These are phyloP conservation scores for Sphagnum contortum DNA, from an alignment of 225 moss, liverwort and hornwort genomes.

Conservation along the genomic window DNA sequence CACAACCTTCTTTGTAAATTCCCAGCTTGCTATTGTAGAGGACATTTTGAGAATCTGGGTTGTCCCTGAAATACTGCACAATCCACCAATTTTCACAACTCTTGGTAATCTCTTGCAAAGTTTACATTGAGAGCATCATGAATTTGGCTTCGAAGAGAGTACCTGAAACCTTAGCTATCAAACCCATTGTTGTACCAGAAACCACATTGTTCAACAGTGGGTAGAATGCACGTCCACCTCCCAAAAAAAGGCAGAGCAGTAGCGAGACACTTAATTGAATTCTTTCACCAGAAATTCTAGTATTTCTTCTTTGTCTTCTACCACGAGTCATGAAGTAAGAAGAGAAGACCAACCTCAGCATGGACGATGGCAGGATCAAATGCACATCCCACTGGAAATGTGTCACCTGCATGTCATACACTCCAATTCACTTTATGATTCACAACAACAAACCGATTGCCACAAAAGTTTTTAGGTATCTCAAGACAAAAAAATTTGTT, in stretches of 20 bases:
- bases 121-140: too few relatives aligned
- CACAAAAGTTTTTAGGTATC: neutral
- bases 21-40: constrained; percentile 34
- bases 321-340: too few relatives aligned
- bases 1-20: constrained; percentile 50
- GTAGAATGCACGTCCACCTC: too few relatives aligned
- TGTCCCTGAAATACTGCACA: constrained; percentile 44
- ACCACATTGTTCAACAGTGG: too few relatives aligned
- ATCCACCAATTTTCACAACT: neutral
- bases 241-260: too few relatives aligned
- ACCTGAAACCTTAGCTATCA: too few relatives aligned
- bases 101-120: too few relatives aligned
- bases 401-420: constrained; percentile 37
- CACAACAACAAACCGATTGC: neutral
- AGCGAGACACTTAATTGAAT: too few relatives aligned
- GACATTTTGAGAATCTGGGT: constrained; percentile 23
- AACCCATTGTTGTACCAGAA: too few relatives aligned
- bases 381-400: constrained; percentile 60
- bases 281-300: too few relatives aligned
- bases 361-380: constrained; percentile 54
- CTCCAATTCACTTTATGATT: neutral
- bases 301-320: too few relatives aligned
- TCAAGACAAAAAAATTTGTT: neutral
- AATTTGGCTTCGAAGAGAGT: too few relatives aligned
- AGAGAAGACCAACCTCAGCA: constrained; percentile 26